Conservation (phyloP, 73 alveolate genomes). For the Paramecium octaurelia region DNA sequence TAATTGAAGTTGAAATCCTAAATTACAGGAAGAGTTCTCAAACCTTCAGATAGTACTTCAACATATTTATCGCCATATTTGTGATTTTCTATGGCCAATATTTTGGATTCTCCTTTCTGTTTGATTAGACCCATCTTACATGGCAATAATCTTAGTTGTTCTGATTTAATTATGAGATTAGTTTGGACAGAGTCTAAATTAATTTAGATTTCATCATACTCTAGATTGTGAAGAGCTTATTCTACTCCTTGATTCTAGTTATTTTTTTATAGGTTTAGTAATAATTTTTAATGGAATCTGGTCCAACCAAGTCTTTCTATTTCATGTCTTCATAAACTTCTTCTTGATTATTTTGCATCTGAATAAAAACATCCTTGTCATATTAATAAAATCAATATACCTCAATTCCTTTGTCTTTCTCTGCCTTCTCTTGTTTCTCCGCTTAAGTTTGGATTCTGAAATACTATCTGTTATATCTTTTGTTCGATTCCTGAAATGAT, state of each 20-base stretch:
- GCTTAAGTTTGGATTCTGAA: background rate
- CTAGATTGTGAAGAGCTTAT: background rate
- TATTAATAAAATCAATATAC: background rate
- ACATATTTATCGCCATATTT: constrained; percentile 57
- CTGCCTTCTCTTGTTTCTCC: background rate
- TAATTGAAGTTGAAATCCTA: background rate
- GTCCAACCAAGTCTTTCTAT: constrained; percentile 19
- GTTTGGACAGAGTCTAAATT: constrained; percentile 18
- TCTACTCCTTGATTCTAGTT: background rate
- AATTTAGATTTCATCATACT: background rate
- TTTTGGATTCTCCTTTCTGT: background rate
- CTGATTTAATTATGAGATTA: background rate
- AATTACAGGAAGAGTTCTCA: background rate
- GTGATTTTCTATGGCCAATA: background rate
- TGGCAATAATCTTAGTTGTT: constrained; percentile 6
- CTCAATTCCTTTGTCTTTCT: background rate
- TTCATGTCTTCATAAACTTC: constrained; percentile 10
- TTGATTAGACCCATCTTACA: constrained; percentile 46
- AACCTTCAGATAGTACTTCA: constrained; percentile 23
- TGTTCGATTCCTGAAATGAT: background rate
- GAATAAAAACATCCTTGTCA: background rate
- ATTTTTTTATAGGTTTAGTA: background rate
- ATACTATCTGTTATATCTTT: constrained; percentile 15
- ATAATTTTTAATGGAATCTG: background rate
- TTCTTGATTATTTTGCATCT: background rate